phyloP scores from a whole-genome alignment of 1,284 basidiomycete genomes.

The Leccinum angustisporum region DNA sequence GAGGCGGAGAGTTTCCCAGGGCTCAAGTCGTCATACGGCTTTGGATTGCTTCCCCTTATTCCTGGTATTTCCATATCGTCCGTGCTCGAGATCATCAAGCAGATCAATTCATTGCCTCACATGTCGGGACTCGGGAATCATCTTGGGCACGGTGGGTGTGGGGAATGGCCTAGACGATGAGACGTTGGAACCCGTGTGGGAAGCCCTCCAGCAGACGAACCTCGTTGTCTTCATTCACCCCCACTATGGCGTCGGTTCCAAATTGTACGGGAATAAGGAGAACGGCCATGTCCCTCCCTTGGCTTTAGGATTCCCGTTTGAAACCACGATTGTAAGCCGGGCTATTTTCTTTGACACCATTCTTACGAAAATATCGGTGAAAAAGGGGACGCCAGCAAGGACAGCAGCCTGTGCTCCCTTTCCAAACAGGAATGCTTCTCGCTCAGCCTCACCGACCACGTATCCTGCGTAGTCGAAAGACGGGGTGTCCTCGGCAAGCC shows the following conservation, averaged over 20 bases:
- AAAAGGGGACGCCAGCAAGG: slow-evolving; percentile 94
- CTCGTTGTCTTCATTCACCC: slow-evolving; percentile 82
- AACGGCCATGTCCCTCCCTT: slow-evolving; percentile 87
- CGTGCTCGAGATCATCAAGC: slow-evolving; percentile 61
- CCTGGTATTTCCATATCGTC: slow-evolving; percentile 54
- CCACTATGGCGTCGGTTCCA: slow-evolving; percentile 72
- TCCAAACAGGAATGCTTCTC: slow-evolving; percentile 88
- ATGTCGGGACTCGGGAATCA: slow-evolving; percentile 60
- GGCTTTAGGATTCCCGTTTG: slow-evolving; percentile 85
- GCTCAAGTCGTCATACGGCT: slow-evolving; percentile 72
- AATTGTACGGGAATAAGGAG: slow-evolving; percentile 68
- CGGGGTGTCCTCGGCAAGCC: slow-evolving; percentile 94
- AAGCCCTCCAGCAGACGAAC: slow-evolving; percentile 61
- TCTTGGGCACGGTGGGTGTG: slow-evolving; percentile 77
- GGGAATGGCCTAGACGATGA: slow-evolving; percentile 81
- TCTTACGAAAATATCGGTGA: slow-evolving; percentile 69
- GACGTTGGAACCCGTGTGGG: slow-evolving; percentile 76
- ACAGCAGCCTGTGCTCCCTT: slow-evolving; percentile 79
- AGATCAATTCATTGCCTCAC: slow-evolving; percentile 54
- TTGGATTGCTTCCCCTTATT: slow-evolving; percentile 83
- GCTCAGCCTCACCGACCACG: slow-evolving; percentile 89
- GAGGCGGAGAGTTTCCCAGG: slow-evolving; percentile 28
- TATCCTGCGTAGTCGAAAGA: slow-evolving; percentile 98
- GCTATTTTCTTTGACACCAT: not conserved
- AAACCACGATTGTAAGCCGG: slow-evolving; percentile 76